These are phyloP conservation scores for Botrytis deweyae DNA, from an alignment of 2,329 filamentous ascomycete species.

Conservation along the genomic window DNA sequence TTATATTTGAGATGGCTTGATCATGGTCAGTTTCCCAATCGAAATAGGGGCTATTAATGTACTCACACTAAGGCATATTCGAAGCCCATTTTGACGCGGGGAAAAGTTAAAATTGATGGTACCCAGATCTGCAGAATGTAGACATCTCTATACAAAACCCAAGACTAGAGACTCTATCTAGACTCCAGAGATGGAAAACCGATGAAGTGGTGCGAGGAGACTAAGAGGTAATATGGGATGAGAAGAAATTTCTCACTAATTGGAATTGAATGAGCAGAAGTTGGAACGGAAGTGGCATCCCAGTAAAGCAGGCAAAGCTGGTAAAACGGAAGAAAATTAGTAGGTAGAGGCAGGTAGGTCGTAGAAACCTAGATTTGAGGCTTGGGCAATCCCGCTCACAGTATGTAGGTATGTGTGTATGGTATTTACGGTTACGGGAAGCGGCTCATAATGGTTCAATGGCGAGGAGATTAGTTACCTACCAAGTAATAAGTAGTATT, in stretches of 20 bases:
- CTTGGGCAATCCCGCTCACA: neutral
- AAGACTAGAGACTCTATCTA: neutral
- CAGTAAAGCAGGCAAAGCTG: neutral
- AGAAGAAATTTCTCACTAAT: neutral
- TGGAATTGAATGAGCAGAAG: neutral
- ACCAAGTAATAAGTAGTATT: neutral
- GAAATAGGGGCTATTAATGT: neutral
- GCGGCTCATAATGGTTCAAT: neutral
- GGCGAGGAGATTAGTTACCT: neutral
- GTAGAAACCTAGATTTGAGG: neutral
- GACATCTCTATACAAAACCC: slow-evolving; percentile 19
- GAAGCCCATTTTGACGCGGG: slow-evolving; percentile 49
- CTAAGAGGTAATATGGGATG: neutral
- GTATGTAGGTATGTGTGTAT: neutral
- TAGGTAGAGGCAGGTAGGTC: neutral
- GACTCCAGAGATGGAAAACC: neutral
- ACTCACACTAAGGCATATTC: slow-evolving; percentile 64
- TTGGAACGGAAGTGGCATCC: neutral
- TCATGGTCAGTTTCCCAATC: slow-evolving; percentile 16
- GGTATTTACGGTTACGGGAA: neutral
- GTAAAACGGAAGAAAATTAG: neutral
- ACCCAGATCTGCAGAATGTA: neutral
- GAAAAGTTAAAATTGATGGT: slow-evolving; percentile 13
- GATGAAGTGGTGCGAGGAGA: neutral
- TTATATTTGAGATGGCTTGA: slow-evolving; percentile 61